Evolutionary conservation across 805 yeast species (phyloP).

Genomic region (Yarrowia sp.): DNA sequence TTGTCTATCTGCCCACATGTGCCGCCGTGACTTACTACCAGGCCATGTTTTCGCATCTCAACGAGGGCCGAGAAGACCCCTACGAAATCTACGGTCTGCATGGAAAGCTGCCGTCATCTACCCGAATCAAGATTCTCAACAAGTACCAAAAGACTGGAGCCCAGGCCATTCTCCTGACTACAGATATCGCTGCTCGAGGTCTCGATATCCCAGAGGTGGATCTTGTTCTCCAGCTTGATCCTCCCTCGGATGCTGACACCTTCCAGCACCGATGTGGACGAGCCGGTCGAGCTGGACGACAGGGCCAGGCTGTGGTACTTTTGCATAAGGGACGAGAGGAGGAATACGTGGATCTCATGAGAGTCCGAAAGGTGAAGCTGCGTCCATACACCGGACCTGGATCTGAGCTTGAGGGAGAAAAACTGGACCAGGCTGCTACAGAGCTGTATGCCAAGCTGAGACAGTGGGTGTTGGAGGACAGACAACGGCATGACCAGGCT

Average conservation of each 20-base stretch:
- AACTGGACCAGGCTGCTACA: conserved; percentile 15
- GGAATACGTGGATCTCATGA: conserved; percentile 75
- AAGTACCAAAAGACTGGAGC: conserved; percentile 49
- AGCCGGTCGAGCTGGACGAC: conserved; percentile 86
- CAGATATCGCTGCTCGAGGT: conserved; percentile 99
- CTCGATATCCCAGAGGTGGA: conserved; percentile 94
- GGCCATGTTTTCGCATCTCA: conserved; percentile 49
- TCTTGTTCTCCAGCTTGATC: conserved; percentile 87
- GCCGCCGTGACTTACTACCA: conserved; percentile 69
- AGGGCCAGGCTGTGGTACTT: conserved; percentile 75
- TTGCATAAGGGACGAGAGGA: conserved; percentile 73
- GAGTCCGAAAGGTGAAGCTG: conserved; percentile 61
- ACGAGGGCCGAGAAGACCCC: conserved; percentile 39
- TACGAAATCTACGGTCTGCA: conserved; percentile 67
- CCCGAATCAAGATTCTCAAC: conserved; percentile 69
- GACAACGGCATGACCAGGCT: conserved; percentile 79
- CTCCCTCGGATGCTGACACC: conserved; percentile 89
- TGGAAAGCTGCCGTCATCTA: conserved; percentile 81
- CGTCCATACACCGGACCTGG: conserved; percentile 38
- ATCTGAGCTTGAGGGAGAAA: conserved; percentile 28
- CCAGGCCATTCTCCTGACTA: conserved; percentile 72
- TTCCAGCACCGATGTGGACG: conserved; percentile 94
- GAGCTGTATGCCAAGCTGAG: conserved; percentile 36
- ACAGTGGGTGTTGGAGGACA: conserved; percentile 64
- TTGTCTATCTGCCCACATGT: conserved; percentile 92